Evolutionary conservation across 768 basidiomycete genomes (phyloP), one percentile per base, ranked within the genome.

Genomic region (Tylopilus intermedius): DNA sequence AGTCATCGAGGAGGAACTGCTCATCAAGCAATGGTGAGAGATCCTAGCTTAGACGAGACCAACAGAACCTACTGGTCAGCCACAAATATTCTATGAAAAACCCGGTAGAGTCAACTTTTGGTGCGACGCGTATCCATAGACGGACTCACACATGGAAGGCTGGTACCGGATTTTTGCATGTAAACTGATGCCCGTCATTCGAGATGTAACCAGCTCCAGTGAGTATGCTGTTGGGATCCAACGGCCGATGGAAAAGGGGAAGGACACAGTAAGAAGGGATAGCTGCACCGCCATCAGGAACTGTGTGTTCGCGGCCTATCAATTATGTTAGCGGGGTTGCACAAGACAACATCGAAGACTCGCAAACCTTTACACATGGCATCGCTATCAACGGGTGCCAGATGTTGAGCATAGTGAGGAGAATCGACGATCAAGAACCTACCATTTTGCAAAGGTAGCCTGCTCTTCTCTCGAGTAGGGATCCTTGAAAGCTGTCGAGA

Each of bases 391-490:
- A 49, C 18, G 2, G 4, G 13, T 15, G 15, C 55, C 41, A 51
- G 33, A 13, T 3, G 0, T 43, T 5, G 6, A 21, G 48, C 38
- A n/a, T 21, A 4, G 7, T 22, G 5, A 42, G 38, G 27, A 29
- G 22, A 2, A 41, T 30, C 7, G 1, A 1, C 2, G n/a, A 35
- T 22, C 0, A 8, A 3, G 38, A 54, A 62, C 74, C 43, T 59
- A 79, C 79, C 83, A 84, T 62, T 79, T 77, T 0, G 69, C 66
- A 59, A 83, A 84, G 44, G 75, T 74, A 1, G 70, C 47, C 57
- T 78, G 78, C 46, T 83, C 80, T 38, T 82, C 80, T n/a, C 71
- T 72, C 21, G 80, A 75, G 53, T 84, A 84, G 0, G 82, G 82
- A 60, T 84, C 82, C 71, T 76, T 81, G 69, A 83, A 84, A 9